Base-by-base conservation (phyloP, 805 yeast species). In the Candida germanica region DNA sequence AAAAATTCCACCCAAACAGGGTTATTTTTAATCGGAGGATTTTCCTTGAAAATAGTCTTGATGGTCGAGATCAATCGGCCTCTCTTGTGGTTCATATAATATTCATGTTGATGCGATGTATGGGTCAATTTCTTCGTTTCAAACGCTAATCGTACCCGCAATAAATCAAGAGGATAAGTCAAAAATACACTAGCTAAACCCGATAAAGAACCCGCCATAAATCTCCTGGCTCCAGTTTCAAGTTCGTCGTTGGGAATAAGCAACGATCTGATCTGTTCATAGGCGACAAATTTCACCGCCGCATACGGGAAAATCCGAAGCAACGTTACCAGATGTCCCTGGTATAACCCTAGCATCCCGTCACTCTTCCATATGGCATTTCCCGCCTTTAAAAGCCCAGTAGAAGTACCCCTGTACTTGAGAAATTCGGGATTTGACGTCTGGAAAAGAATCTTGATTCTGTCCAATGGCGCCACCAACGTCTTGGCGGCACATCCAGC, bases 401-500 rank as follows among this genome's bases (percentile, higher is more conserved):
- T 58, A 44, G 84, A 75, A 1, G 91, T 78, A 11, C 96, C 96
- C 6, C 95, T 70, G 56, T 77, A 87, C 55, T 83, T 76, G 26
- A 75, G 62, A 51, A 86, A 93, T 43, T 83, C 91, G 0, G 98
- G 97, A 53, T 91, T 88, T 13, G 91, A 79, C 1, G 98, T 93
- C 62, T 93, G 98, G 61, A 93, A 93, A 31, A 93, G 66, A 53
- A 93, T 93, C 64, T 93, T 93, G 47, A 93, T 91, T 50, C 98
- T 73, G 60, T 93, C 98, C 39, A 93, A 61, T 1, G 98, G 98
- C 1, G 98, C 98, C 29, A 93, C 86, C 37, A 89, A 67, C 0
- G 98, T 87, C 54, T 93, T 93, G 3, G 96, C 98, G n/a, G 93
- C 87, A 35, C 88, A 79, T 1, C 98, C 98, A 0, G 98, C 96